Evolutionary conservation across 148 eudicot genomes (phyloP), one percentile per base, ranked within the genome.

Genomic region (Amaranthus cruentus): DNA sequence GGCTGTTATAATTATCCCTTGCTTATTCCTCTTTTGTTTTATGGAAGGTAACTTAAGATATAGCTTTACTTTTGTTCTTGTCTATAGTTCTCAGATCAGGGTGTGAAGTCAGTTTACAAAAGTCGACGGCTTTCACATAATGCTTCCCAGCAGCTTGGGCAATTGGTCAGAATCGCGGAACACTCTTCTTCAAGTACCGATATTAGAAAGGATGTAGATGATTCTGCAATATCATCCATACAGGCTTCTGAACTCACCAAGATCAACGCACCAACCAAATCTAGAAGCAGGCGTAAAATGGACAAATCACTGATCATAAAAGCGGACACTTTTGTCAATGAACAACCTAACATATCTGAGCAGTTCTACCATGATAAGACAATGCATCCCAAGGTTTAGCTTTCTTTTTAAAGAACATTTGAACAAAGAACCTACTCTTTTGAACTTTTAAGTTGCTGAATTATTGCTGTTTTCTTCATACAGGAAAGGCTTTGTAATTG

Each of bases 211-310:
- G 96, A 88, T 69, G 88, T 84, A 44, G 88, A 87, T 79, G 94
- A 95, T 57, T 86, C 89, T 43, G 84, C 89, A 75, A 83, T 79
- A 57, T 84, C 90, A 53, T 84, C 84, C 73, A 66, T 74, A 56
- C 88, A 78, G 79, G 74, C 83, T 82, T 84, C 86, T 73, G 83
- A 69, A 15, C 72, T 70, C 50, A 85, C 78, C 77, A 81, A 84
- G 63, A 82, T 75, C 74, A 81, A 73, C 60, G 67, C 85, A 50
- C 90, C 84, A 62, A 78, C 88, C 58, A 87, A 85, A 84, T 83
- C 82, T 46, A 84, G 91, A 84, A 88, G 87, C 81, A 87, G 84
- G 73, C 99, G 99, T 68, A 95, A 95, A 81, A 69, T 74, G 68
- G 82, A 77, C 57, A 87, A 84, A 75, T 81, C 90, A 47, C 80